Base-by-base conservation (phyloP, 805 yeast genomes). In the Monosporozyma aerobia region DNA sequence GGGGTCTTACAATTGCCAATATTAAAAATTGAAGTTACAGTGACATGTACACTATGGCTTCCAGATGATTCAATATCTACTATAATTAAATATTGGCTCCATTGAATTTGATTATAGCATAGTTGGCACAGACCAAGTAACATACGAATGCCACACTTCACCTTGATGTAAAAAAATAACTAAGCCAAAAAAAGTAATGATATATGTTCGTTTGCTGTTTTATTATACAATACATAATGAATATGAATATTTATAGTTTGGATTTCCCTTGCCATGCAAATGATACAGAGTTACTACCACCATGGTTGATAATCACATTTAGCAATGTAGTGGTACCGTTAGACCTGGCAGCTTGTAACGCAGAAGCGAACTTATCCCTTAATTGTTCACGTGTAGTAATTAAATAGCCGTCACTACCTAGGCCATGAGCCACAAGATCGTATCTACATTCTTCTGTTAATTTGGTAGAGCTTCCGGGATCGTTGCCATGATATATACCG, bases 231-330 rank as follows among this genome's bases (percentile, higher is more conserved):
- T 35, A 6, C 39, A 35, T 35, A 35, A 35, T 14, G 7, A 5
- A 5, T 27, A 27, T 3, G 7, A 35, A 13, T 13, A 5, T 1
- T 14, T 52, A 57, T 16, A 51, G n/a, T 14, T 51, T 53, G 7
- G 62, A 44, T 54, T 73, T 77, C n/a, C 78, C 79, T 70, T 82
- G 83, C 88, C 88, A 83, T 1, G 84, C 86, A 66, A 83, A 83
- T 44, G 77, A 75, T 45, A 84, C 68, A 59, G 79, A 79, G 52
- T 73, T 74, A 56, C 75, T 75, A 27, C 72, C 73, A 0, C 84
- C 87, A 2, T 80, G 77, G 45, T 79, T 81, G 10, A 83, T 81
- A n/a, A 82, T 70, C 1, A 83, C 80, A 58, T 84, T 85, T 43
- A 84, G 64, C 11, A 84, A 69, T 9, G 76, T 71, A 1, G 80